Percentiles rank a stretch among this genome's conserved stretches.
These are phyloP conservation scores for Ballota nigra DNA, from an alignment of 257 asterid species.

Conservation along the genomic window DNA sequence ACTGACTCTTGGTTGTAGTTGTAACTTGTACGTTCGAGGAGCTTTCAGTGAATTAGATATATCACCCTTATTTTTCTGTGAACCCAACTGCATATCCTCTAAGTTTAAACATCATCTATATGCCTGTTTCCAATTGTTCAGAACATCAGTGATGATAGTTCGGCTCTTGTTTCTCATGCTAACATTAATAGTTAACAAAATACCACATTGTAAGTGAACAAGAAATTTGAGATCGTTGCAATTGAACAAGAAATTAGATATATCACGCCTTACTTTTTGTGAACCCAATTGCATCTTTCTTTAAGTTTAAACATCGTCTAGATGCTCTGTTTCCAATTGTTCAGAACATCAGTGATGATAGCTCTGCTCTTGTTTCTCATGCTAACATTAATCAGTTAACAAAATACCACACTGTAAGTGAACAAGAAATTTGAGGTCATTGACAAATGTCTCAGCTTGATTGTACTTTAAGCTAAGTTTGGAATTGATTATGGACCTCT, in stretches of 20 bases:
- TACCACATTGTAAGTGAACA: conserved; percentile 7
- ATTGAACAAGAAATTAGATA: no score
- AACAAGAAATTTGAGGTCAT: conserved; percentile 11
- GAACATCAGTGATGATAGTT: not conserved
- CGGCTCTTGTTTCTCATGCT: conserved; percentile 12
- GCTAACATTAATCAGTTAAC: conserved; percentile 9
- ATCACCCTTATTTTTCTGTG: no score
- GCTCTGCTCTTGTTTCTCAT: conserved; percentile 12
- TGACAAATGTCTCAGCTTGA: conserved; percentile 9
- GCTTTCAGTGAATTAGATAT: no score
- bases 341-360: not conserved
- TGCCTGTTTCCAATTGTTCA: conserved; percentile 14
- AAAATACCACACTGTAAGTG: conserved; percentile 7
- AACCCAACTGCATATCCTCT: not conserved
- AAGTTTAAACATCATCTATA: not conserved
- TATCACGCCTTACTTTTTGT: not conserved
- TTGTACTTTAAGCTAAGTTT: not conserved
- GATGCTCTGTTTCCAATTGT: conserved; percentile 12
- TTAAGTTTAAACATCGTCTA: not conserved
- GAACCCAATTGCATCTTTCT: not conserved
- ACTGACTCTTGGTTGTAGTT: not conserved
- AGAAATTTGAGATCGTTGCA: conserved; percentile 13
- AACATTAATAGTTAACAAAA: conserved; percentile 10
- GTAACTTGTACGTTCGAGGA: no score
- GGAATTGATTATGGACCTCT: not conserved